These are phyloP conservation scores for Dictyostelium capitatum DNA, from an alignment of 78 protist species.

Conservation along the genomic window DNA sequence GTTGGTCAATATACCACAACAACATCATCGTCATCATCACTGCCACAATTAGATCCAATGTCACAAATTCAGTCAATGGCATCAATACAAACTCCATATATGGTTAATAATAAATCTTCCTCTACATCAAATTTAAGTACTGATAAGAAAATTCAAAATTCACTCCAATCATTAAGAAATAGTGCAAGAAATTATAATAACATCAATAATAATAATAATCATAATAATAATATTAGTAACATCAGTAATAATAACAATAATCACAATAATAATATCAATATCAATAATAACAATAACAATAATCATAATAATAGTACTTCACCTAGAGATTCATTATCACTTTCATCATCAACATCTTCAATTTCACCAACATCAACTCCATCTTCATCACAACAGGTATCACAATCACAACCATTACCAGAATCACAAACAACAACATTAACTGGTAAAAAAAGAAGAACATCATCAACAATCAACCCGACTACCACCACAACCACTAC, in stretches of 20 bases:
- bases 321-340: background rate
- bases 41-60: background rate
- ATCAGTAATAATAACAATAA: background rate
- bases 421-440: background rate
- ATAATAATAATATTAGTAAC: background rate
- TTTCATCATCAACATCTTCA: background rate
- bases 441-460: background rate
- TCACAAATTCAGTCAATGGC: slow-evolving; percentile 39
- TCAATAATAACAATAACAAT: background rate
- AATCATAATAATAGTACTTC: background rate
- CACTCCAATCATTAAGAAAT: slow-evolving; percentile 19
- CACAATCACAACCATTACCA: background rate
- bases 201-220: background rate
- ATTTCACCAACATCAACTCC: background rate
- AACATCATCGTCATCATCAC: background rate
- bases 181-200: background rate
- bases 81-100: slow-evolving; percentile 12
- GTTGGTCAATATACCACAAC: background rate
- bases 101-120: background rate
- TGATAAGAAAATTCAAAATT: slow-evolving; percentile 44
- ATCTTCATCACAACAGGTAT: background rate
- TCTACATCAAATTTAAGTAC: background rate
- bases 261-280: background rate
- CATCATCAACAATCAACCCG: background rate
- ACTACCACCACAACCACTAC: background rate